These are phyloP conservation scores for Prunus salicina DNA, from an alignment of 306 rosid species.

Conservation along the genomic window DNA sequence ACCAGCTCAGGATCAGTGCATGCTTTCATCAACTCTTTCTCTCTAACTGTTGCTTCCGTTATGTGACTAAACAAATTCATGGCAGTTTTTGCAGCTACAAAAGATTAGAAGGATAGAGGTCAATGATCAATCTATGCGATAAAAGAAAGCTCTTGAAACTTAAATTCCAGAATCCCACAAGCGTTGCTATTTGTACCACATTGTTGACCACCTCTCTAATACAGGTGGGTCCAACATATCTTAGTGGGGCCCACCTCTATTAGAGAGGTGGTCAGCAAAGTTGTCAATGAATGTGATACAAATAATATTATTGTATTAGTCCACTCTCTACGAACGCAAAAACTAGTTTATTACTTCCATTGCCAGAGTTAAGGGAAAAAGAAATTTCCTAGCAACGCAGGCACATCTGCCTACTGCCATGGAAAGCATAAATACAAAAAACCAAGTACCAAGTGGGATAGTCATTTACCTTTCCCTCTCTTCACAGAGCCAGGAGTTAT, in stretches of 20 bases:
- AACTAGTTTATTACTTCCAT: no score
- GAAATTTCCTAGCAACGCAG: background rate
- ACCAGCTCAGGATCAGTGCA: conserved; percentile 92
- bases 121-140: background rate
- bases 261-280: no score
- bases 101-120: background rate
- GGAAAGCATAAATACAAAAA: no score
- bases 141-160: background rate
- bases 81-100: conserved; percentile 83
- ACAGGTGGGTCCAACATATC: no score
- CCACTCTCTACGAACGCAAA: background rate
- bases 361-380: background rate
- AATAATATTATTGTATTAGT: no score
- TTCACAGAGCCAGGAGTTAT: conserved; percentile 83
- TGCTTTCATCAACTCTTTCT: conserved; percentile 95
- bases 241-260: no score
- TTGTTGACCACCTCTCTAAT: no score
- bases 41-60: conserved; percentile 77
- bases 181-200: no score
- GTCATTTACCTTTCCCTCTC: conserved; percentile 81
- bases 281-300: no score
- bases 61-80: conserved; percentile 93
- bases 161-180: background rate
- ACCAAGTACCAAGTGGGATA: background rate
- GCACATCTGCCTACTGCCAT: no score